A percentile compares a stretch with the other conserved stretches of the same genome.
Evolutionary conservation across 352 stramenopile genomes (phyloP).

Genomic region (Globisporangium polare): DNA sequence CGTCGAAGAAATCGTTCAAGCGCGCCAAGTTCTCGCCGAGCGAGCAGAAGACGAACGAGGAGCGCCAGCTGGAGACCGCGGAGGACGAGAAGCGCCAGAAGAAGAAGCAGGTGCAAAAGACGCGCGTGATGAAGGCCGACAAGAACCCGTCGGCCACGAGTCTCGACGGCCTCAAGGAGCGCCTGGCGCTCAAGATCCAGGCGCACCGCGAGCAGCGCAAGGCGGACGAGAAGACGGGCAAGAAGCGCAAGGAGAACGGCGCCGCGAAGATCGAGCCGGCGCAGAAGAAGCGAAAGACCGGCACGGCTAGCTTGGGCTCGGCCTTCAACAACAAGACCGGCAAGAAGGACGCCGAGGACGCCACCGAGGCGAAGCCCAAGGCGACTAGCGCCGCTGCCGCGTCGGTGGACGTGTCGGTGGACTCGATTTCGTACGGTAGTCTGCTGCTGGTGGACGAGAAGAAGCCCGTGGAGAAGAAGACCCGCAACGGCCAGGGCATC

Average conservation of each 20-base stretch:
- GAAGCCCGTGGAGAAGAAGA: slow-evolving; percentile 53
- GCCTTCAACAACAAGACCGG: slow-evolving; percentile 33
- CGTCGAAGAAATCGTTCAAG: slow-evolving; percentile 64
- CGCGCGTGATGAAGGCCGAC: slow-evolving; percentile 30
- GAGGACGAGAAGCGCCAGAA: slow-evolving; percentile 49
- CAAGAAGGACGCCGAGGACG: slow-evolving; percentile 28
- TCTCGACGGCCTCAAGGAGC: slow-evolving; percentile 62
- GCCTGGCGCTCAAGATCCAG: slow-evolving; percentile 66
- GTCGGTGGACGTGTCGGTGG: slow-evolving; percentile 19
- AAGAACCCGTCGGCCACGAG: slow-evolving; percentile 36
- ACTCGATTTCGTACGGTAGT: slow-evolving; percentile 75
- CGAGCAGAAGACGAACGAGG: slow-evolving; percentile 62
- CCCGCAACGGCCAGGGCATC: slow-evolving; percentile 65
- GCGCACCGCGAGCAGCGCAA: too few species aligned
- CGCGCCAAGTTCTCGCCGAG: slow-evolving; percentile 67
- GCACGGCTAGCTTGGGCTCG: slow-evolving; percentile 23
- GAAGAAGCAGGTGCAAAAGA: slow-evolving; percentile 27
- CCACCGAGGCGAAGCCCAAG: slow-evolving; percentile 4
- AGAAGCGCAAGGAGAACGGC: slow-evolving; percentile 19
- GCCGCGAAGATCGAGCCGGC: slow-evolving; percentile 27
- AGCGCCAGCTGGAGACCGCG: slow-evolving; percentile 40
- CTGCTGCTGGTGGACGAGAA: slow-evolving; percentile 57
- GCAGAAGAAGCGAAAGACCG: slow-evolving; percentile 57
- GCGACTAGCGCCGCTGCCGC: slow-evolving; percentile 12
- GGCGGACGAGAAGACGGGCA: too few species aligned